Conservation (phyloP, 2,329 filamentous ascomycete genomes). For the Exophiala dermatitidis region DNA sequence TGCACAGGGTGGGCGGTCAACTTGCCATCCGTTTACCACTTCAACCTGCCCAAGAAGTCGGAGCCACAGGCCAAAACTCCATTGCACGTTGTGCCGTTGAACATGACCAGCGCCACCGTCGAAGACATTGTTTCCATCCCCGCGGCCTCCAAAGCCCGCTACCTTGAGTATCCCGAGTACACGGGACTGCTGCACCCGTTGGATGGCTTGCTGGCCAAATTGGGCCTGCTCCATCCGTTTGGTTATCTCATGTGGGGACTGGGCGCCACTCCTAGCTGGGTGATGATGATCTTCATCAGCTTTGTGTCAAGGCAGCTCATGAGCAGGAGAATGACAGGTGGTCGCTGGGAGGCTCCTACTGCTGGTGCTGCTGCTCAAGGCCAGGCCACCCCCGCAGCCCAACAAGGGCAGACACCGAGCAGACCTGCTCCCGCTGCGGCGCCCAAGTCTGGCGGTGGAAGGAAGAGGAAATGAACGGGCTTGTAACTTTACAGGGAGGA, state of each 20-base stretch:
- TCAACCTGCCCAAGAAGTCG: conserved; percentile 49
- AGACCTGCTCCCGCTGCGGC: conserved; percentile 11
- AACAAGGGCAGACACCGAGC: conserved; percentile 7
- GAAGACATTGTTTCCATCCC: conserved; percentile 51
- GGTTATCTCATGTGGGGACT: conserved; percentile 53
- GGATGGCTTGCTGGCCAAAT: conserved; percentile 50
- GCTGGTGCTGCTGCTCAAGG: not conserved
- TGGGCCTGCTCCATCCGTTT: conserved; percentile 46
- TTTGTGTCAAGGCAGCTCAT: conserved; percentile 56
- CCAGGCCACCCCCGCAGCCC: not conserved
- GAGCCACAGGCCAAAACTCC: conserved; percentile 48
- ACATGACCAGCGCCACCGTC: conserved; percentile 51
- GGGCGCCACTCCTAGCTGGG: conserved; percentile 54
- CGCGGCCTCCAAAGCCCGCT: conserved; percentile 35
- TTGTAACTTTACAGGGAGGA: not conserved
- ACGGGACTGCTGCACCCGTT: conserved; percentile 56
- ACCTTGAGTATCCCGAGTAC: conserved; percentile 46
- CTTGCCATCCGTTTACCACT: conserved; percentile 52
- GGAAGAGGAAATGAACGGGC: conserved; percentile 21
- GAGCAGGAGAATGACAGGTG: conserved; percentile 28
- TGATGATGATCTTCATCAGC: conserved; percentile 57
- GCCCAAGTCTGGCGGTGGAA: conserved; percentile 16
- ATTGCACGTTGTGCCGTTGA: conserved; percentile 49
- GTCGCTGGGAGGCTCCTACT: not conserved
- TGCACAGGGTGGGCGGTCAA: conserved; percentile 55